These are phyloP conservation scores for Orbilia oligospora DNA, from an alignment of 2,329 filamentous ascomycete species.

Conservation along the genomic window DNA sequence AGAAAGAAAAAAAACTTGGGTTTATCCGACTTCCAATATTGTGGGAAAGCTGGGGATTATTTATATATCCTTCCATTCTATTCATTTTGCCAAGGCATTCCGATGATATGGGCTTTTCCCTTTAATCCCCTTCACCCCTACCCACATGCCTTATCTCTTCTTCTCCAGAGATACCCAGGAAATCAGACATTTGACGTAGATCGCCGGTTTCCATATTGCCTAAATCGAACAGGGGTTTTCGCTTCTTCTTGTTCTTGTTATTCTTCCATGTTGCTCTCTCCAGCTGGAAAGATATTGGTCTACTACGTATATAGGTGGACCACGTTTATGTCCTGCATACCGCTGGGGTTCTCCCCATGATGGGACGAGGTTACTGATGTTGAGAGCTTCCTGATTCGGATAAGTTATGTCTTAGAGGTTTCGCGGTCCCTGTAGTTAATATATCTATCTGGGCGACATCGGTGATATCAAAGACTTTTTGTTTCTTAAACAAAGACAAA, in stretches of 20 bases:
- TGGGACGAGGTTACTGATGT: constrained; percentile 24
- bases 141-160: constrained; percentile 12
- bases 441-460: constrained; percentile 13
- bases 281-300: not conserved
- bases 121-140: not conserved
- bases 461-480: not conserved
- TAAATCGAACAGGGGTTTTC: not conserved
- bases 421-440: no score
- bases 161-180: constrained; percentile 23
- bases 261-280: constrained; percentile 13
- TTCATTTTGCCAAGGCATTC: constrained; percentile 32
- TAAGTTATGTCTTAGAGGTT: constrained; percentile 21
- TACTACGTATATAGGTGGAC: constrained; percentile 26
- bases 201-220: constrained; percentile 40
- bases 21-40: constrained; percentile 21
- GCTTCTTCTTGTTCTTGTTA: no score
- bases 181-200: constrained; percentile 28
- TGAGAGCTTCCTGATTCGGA: constrained; percentile 49
- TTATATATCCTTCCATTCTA: constrained; percentile 44
- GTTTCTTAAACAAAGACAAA: no score
- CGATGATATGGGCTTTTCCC: constrained; percentile 1
- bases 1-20: not conserved
- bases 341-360: constrained; percentile 31
- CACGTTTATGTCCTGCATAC: constrained; percentile 7
- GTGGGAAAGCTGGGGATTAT: constrained; percentile 23